Base-by-base conservation (phyloP, 306 rosid genomes). In the Rosa persica region DNA sequence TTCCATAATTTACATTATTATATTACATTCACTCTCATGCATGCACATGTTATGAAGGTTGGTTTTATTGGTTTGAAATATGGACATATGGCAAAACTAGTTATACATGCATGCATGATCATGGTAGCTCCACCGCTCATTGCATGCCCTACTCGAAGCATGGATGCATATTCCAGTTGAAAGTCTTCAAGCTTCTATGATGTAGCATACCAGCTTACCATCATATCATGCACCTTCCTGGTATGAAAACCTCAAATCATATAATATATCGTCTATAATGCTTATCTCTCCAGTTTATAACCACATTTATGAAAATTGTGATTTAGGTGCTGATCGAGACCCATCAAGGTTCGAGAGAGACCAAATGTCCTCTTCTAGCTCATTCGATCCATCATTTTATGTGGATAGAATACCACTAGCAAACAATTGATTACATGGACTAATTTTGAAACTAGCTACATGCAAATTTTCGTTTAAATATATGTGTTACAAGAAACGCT, bases 1-100 rank as follows among this genome's bases (percentile, higher is more conserved):
- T 73, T 73, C 76, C 76, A 73, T 19, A 2, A 20, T 73, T 52
- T 30, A 73, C 65, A 51, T 17, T 27, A 30, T 44, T 64, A 64
- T 42, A 22, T 57, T 57, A 25, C 30, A 23, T 12, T 0, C 4
- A 3, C 16, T 9, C 23, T 4, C 12, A 67, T 40, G 9, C 49
- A 67, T 40, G 72, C 30, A 39, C 49, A 40, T 5, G 34, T 34
- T 65, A 65, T 5, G 42, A 62, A 27, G 15, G 67, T 22, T 58
- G 6, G 2, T 58, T 58, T 58, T 3, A 52, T 55, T 55, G 12
- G 62, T 7, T 55, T 52, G n/a, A 19, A 2, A 58, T 6, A 13
- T 30, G 40, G 39, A 5, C 36, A 30, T 30, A 62, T 30, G 67
- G 20, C 67, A 12, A 13, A 30, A 13, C n/a, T 17, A 65, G 46